Conservation (phyloP, 148 eudicot species). For the Persicaria tinctoria region DNA sequence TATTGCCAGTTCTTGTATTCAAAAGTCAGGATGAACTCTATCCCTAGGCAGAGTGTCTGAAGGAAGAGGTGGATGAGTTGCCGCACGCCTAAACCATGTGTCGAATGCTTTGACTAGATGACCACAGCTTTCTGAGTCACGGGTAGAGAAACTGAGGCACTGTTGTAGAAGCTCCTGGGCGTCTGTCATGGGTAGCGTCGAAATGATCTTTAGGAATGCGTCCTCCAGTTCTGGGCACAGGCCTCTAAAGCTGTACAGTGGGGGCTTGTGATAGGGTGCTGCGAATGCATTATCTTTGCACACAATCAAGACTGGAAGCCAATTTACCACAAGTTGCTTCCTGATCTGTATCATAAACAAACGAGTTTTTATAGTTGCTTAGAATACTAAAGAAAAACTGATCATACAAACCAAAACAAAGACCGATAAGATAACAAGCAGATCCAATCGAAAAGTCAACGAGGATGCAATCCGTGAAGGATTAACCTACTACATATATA, state of each 20-base stretch:
- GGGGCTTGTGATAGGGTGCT: slow-evolving; percentile 36
- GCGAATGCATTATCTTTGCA: slow-evolving; percentile 62
- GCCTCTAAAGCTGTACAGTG: slow-evolving; percentile 41
- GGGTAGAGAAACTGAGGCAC: slow-evolving; percentile 83
- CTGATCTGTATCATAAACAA: slow-evolving; percentile 49
- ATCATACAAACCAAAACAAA: background rate
- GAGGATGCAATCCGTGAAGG: background rate
- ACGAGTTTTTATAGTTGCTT: background rate
- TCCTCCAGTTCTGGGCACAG: slow-evolving; percentile 65
- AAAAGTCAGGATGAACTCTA: background rate
- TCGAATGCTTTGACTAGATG: slow-evolving; percentile 70
- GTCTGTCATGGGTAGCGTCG: slow-evolving; percentile 70
- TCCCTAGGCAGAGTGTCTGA: background rate
- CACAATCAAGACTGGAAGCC: slow-evolving; percentile 82
- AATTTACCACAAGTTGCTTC: slow-evolving; percentile 69
- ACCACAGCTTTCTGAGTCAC: slow-evolving; percentile 70
- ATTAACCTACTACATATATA: background rate
- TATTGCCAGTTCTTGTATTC: background rate
- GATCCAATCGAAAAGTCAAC: background rate
- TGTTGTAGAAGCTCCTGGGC: slow-evolving; percentile 71
- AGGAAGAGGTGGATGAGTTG: slow-evolving; percentile 31
- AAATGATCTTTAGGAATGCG: slow-evolving; percentile 62
- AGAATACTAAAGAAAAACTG: background rate
- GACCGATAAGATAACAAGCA: background rate
- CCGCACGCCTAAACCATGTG: slow-evolving; percentile 90